Conservation (phyloP, 305 asterid species). For the Ilex paraguariensis region DNA sequence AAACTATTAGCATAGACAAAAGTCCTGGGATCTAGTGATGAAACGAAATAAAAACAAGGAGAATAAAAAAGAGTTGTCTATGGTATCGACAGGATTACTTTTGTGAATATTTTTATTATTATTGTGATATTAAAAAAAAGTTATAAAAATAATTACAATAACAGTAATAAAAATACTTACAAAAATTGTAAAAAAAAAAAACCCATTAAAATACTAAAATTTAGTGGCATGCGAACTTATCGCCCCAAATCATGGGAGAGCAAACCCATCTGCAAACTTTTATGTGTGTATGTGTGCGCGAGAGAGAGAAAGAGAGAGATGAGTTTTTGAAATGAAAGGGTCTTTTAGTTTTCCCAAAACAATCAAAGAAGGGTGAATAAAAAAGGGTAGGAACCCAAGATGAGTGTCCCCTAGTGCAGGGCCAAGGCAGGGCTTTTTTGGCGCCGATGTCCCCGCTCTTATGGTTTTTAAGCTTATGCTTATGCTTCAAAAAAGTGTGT, state of each 20-base stretch:
- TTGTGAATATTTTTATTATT: too few relatives aligned
- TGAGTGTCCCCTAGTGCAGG: slow-evolving; percentile 40
- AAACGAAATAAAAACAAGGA: neutral
- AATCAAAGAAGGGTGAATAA: neutral
- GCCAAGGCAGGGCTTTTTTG: slow-evolving; percentile 40
- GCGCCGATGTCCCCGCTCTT: slow-evolving; percentile 63
- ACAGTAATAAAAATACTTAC: too few relatives aligned
- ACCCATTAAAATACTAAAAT: slow-evolving; percentile 7
- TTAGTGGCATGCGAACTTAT: slow-evolving; percentile 34
- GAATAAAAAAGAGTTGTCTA: neutral
- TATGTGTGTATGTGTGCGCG: neutral
- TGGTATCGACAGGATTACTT: too few relatives aligned
- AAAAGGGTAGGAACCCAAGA: slow-evolving; percentile 35
- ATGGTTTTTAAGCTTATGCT: neutral
- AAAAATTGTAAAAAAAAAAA: too few relatives aligned
- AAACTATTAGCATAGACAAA: neutral
- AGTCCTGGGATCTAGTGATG: slow-evolving; percentile 40
- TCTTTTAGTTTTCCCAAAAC: neutral
- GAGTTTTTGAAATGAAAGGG: neutral
- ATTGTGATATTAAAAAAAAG: too few relatives aligned
- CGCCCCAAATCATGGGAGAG: slow-evolving; percentile 24
- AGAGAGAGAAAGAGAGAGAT: neutral
- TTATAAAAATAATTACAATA: too few relatives aligned
- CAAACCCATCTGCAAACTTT: too few relatives aligned
- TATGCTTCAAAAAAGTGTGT: neutral